A percentile compares a stretch with the other conserved stretches of the same genome.
phyloP scores from a whole-genome alignment of 108 stramenopile genomes.

The Stephanodiscus triporus region DNA sequence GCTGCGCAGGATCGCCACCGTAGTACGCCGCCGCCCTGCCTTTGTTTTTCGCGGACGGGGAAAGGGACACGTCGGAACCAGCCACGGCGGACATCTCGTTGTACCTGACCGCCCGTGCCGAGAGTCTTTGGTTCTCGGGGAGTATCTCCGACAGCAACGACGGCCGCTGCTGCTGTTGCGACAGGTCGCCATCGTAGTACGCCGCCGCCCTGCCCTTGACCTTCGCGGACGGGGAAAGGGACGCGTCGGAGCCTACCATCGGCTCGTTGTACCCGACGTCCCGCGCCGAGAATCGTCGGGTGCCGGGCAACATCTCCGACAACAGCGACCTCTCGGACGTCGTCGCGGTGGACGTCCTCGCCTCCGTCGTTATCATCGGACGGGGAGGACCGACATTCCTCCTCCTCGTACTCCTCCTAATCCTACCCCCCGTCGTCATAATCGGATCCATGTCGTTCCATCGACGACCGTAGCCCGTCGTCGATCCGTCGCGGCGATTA shows the following conservation, averaged over 20 bases:
- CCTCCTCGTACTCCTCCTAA: constrained; percentile 4
- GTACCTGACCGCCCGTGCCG: background rate
- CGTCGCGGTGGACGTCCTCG: background rate
- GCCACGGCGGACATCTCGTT: background rate
- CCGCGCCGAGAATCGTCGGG: background rate
- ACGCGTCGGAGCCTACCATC: constrained; percentile 10
- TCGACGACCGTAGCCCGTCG: constrained; percentile 1
- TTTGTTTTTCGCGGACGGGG: background rate
- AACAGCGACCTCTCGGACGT: background rate
- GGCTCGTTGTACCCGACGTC: background rate
- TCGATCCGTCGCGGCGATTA: background rate
- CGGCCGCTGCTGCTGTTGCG: background rate
- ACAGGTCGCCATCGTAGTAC: background rate
- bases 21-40: no score
- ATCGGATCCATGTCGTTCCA: background rate
- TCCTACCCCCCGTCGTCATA: background rate
- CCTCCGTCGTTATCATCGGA: constrained; percentile 7
- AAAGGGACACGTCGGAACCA: constrained; percentile 9
- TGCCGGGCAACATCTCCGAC: constrained; percentile 12
- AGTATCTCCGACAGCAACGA: constrained; percentile 4
- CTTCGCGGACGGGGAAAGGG: background rate
- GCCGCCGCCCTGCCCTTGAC: background rate
- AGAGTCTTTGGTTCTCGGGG: background rate
- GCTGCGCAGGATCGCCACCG: no score
- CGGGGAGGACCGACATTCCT: background rate